Base-by-base conservation (phyloP, 371 early-diverging fungal genomes). In the Apophysomyces elegans region DNA sequence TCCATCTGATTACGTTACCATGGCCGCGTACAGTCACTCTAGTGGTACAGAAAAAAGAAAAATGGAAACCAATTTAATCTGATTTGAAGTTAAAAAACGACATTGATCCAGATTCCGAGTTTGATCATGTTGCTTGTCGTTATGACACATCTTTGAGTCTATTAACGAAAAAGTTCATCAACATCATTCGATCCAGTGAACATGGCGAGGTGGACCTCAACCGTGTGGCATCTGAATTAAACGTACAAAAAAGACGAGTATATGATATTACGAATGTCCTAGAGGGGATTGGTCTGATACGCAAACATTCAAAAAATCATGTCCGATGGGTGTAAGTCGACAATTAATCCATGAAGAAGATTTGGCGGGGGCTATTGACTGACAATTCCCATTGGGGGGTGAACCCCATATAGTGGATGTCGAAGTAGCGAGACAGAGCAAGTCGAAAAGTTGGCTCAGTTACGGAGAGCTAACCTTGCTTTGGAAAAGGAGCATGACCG, bases 261-360 rank as follows among this genome's bases (percentile, higher is more conserved):
- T 91, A 91, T 66, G 92, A 91, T 65, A 90, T 91, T 58, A 90
- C 91, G 50, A 90, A 90, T 68, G 90, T 90, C 14, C 71, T 91
- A 63, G 90, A 91, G 70, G 90, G 90, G 18, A 76, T 91, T 56
- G 80, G 83, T 12, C 73, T 86, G 59, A 77, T 91, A 43, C 83
- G 84, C 56, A 91, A 90, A 73, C 80, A 81, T 73, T 77, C 84
- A 45, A 84, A 85, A 63, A 91, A 89, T 73, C 86, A 83, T 72
- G 87, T 89, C 58, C 78, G 84, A 61, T 90, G 90, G 88, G 87
- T 77, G 86, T 86, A 77, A 73, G 83, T 26, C 32, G 2, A 26
- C 32, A 26, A 26, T 26, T 26, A 26, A 26, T 26, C 32, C 32
- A 26, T 26, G 32, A 26, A 26, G 32, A 26, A 26, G 32, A 26